Evolutionary conservation across 139 green algal genomes (phyloP), one percentile per base, ranked within the genome.

Genomic region (Volvox reticuliferus): DNA sequence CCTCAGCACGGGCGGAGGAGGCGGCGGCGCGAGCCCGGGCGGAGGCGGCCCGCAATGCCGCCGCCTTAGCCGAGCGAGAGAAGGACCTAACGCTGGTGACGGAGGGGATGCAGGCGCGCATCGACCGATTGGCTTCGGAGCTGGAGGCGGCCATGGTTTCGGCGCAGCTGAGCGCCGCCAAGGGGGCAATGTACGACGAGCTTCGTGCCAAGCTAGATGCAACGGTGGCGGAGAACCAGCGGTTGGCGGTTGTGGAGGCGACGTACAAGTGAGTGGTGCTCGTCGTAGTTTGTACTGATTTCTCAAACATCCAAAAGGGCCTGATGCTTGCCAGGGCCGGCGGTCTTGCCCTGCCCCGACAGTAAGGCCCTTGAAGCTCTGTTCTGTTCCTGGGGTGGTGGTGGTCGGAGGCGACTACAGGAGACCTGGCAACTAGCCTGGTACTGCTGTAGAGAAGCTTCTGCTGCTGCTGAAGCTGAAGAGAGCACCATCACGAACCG

Each of bases 101-200:
- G 2, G 91, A 91, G 84, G 88, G 84, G n/a, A 88, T 93, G 90
- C 82, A 89, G 89, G 88, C 91, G 24, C 79, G 93, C 28, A 89
- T 95, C 24, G 84, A 93, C 62, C 84, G 93, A 12, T 80, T 95
- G 71, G 82, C 93, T 24, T 91, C 84, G 26, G 93, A 95, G 88
- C 88, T 95, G 71, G 91, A 95, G 88, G 18, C 28, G 33, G 79
- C 91, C 17, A 91, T 84, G 63, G 71, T 94, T 28, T 69, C 88
- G 6, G 80, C 76, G 35, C 91, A 95, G 93, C 82, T 95, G 77
- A 82, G 84, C 76, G 61, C 22, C 44, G 93, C 93, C 55, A 95
- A 95, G 82, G 93, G 93, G n/a, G 62, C 84, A 2, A 93, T 95
- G 93, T 95, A 94, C 61, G 93, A 95, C 67, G 89, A 95, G 85